A percentile compares a stretch with the other conserved stretches of the same genome.
Evolutionary conservation across 208 protist genomes (phyloP).

Genomic region (Trypanosomatidae sp.): DNA sequence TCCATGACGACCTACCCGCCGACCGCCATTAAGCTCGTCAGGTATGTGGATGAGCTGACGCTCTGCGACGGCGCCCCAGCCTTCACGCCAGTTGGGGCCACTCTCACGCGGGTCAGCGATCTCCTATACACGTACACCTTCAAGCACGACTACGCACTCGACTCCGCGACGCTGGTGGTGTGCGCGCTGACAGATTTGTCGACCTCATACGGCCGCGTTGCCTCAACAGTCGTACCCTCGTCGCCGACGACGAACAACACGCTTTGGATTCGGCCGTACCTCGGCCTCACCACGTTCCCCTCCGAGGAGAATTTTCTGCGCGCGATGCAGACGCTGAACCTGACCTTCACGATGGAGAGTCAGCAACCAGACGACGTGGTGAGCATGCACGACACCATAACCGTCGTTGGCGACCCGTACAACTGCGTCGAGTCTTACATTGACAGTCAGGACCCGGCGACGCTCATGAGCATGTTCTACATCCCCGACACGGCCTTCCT

Average conservation of each 20-base stretch:
- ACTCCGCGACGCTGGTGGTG: conserved; percentile 58
- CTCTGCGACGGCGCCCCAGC: conserved; percentile 47
- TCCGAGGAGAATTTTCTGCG: conserved; percentile 37
- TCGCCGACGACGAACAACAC: conserved; percentile 35
- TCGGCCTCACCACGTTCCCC: conserved; percentile 66
- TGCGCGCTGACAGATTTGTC: conserved; percentile 65
- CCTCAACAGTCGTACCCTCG: conserved; percentile 20
- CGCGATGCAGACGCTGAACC: conserved; percentile 62
- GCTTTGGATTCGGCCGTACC: conserved; percentile 75
- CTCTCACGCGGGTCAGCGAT: conserved; percentile 29
- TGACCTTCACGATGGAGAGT: conserved; percentile 68
- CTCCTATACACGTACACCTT: conserved; percentile 65
- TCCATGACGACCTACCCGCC: conserved; percentile 54
- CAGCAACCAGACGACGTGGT: conserved; percentile 61
- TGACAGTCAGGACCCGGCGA: conserved; percentile 27
- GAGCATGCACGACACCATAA: conserved; percentile 48
- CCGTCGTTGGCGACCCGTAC: conserved; percentile 54
- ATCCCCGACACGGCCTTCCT: conserved; percentile 68
- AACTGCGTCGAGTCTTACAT: conserved; percentile 78
- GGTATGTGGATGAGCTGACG: conserved; percentile 51
- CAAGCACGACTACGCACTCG: conserved; percentile 75
- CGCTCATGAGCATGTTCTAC: conserved; percentile 54
- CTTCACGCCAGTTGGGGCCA: conserved; percentile 39
- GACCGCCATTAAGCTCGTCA: conserved; percentile 72
- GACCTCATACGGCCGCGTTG: conserved; percentile 37